Evolutionary conservation across 2,329 filamentous ascomycete genomes (phyloP).

Genomic region (Geosmithia morbida): DNA sequence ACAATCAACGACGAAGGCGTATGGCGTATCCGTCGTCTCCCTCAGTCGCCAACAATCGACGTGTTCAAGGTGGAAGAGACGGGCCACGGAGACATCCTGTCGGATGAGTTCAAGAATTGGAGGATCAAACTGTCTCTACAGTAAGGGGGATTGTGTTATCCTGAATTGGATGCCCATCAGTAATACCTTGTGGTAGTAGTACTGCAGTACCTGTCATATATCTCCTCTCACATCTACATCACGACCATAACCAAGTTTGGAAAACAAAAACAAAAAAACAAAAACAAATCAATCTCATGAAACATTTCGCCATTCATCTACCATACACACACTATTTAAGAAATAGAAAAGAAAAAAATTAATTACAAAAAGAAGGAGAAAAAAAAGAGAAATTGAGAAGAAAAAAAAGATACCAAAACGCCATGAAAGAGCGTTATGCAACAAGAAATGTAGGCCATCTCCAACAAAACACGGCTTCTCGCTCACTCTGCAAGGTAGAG

Average conservation of each 20-base stretch:
- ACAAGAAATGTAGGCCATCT: background rate
- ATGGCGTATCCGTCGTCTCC: constrained; percentile 61
- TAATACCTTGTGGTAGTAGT: too few relatives aligned
- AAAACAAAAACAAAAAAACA: too few relatives aligned
- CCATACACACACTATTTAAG: background rate
- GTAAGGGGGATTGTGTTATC: background rate
- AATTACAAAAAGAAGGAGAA: background rate
- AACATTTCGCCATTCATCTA: constrained; percentile 1
- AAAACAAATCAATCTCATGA: too few relatives aligned
- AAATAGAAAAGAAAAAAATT: background rate
- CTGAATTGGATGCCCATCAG: too few relatives aligned
- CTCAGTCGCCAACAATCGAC: constrained; percentile 52
- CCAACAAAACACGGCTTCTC: too few relatives aligned
- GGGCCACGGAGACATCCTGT: constrained; percentile 64
- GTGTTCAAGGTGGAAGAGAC: constrained; percentile 59
- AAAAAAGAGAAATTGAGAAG: background rate
- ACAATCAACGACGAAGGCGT: constrained; percentile 57
- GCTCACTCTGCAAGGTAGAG: too few relatives aligned
- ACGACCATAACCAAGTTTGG: background rate
- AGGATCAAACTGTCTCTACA: constrained; percentile 36
- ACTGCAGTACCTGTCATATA: too few relatives aligned
- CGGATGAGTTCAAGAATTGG: constrained; percentile 67
- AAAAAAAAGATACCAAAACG: background rate
- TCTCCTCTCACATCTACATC: too few relatives aligned
- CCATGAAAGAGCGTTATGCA: background rate